Base-by-base conservation (phyloP, 169 alveolate genomes). In the Perkinsus olseni region DNA sequence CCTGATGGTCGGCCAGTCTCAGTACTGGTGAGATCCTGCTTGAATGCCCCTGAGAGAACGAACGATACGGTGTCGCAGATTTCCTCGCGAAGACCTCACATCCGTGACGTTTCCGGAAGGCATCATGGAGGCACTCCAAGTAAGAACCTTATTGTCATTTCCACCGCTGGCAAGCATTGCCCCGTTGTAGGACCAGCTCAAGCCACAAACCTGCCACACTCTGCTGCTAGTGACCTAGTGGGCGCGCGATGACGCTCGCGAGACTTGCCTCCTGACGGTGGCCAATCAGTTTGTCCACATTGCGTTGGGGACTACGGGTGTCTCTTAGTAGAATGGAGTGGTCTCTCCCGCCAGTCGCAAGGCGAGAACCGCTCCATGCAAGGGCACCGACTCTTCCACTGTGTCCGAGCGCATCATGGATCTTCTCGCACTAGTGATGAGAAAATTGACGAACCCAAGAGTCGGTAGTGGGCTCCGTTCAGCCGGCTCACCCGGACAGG, bases 271-370 rank as follows among this genome's bases (percentile, higher is more conserved):
- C 95, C 92, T 92, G 95, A 28, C 92, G 93, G 74, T 95, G 96
- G n/a, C 94, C 95, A 17, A 51, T 39, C 0, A 45, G 93, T 74
- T 91, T 93, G 82, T 90, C 91, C 40, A 92, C 50, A 37, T 34
- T 51, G 31, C 74, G 62, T 45, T 10, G 36, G 31, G 39, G 34
- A 38, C 45, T 38, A 0, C 92, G 95, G 74, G 97, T 95, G 93
- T 98, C 99, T 93, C 99, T 95, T 91, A 96, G 94, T 38, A 97
- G 92, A 74, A 98, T 98, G 24, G 95, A 93, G 92, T 96, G 97
- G 95, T 98, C 99, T 91, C 99, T 93, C 38, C 98, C 96, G 28
- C 99, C 99, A 28, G 99, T 96, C 74, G 98, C 96, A 39, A 98
- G 95, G 0, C 96, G 91, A 39, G 95, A 95, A n/a, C 97, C 97